Percentiles rank a stretch among this genome's conserved stretches.
Conservation (phyloP, 2,329 filamentous ascomycete species). For the Emydomyces testavorans region DNA sequence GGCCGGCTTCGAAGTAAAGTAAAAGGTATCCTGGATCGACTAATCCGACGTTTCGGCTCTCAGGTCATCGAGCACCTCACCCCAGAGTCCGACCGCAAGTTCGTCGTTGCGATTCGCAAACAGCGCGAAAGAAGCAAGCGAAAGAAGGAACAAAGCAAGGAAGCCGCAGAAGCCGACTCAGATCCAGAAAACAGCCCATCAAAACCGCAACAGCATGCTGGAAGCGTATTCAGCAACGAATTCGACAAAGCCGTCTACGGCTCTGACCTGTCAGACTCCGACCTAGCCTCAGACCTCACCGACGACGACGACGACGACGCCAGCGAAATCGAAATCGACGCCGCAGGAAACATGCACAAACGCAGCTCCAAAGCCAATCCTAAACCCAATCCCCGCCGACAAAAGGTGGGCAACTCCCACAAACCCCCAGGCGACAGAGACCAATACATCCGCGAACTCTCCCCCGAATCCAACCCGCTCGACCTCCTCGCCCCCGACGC, state of each 20-base stretch:
- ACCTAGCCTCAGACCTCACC: constrained; percentile 51
- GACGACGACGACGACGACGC: constrained; percentile 46
- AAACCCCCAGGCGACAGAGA: constrained; percentile 16
- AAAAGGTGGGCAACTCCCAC: not conserved
- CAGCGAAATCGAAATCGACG: constrained; percentile 34
- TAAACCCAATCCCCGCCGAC: not conserved
- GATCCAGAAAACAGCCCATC: constrained; percentile 7
- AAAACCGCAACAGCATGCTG: constrained; percentile 16
- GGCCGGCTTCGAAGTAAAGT: constrained; percentile 94
- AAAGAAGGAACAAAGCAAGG: constrained; percentile 61
- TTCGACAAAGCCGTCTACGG: constrained; percentile 95
- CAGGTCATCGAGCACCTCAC: constrained; percentile 68
- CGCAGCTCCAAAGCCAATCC: constrained; percentile 10
- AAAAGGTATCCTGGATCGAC: constrained; percentile 92
- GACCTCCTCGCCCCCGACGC: constrained; percentile 84
- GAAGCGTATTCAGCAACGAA: constrained; percentile 63
- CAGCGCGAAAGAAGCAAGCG: constrained; percentile 82
- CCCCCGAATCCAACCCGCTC: constrained; percentile 77
- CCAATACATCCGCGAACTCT: constrained; percentile 71
- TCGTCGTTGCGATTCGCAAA: constrained; percentile 91
- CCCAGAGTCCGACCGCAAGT: constrained; percentile 75
- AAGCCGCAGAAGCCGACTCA: constrained; percentile 39
- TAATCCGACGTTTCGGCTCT: constrained; percentile 82
- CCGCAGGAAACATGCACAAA: constrained; percentile 24
- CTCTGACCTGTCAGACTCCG: constrained; percentile 46